Evolutionary conservation across 148 eudicot species (phyloP).

Genomic region (Rhododendron henanense): DNA sequence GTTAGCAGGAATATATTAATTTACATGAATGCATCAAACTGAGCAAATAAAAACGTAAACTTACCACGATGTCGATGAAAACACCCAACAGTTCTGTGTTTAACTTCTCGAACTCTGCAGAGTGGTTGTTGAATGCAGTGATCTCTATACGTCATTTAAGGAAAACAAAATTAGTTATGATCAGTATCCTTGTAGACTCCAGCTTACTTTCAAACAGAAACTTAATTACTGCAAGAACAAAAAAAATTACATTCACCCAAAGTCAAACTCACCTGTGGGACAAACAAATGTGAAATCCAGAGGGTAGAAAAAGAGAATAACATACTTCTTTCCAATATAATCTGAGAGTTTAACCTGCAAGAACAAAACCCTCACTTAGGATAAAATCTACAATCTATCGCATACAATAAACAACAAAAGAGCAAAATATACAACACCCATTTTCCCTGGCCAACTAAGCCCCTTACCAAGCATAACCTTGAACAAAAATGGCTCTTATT

Average conservation of each 20-base stretch:
- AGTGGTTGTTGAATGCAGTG: conserved; percentile 92
- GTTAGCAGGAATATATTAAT: background rate
- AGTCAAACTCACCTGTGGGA: conserved; percentile 71
- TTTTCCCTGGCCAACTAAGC: background rate
- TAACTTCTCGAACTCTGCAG: conserved; percentile 78
- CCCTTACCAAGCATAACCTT: background rate
- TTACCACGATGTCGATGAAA: conserved; percentile 88
- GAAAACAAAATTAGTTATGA: background rate
- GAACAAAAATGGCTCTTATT: no score
- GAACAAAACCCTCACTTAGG: background rate
- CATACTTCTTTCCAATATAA: conserved; percentile 91
- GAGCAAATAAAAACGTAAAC: conserved; percentile 13
- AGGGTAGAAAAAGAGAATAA: conserved; percentile 96
- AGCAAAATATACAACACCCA: background rate
- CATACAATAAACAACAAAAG: background rate
- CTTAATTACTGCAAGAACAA: background rate
- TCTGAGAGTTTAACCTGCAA: conserved; percentile 92
- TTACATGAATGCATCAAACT: background rate
- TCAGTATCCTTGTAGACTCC: background rate
- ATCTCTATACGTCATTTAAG: conserved; percentile 52
- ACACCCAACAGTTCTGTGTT: conserved; percentile 89
- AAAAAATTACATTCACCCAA: background rate
- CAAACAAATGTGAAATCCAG: conserved; percentile 97
- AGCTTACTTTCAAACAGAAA: background rate
- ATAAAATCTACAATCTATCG: background rate